phyloP scores from a whole-genome alignment of 1,139 yeast genomes.

The Suhomyces maxii region DNA sequence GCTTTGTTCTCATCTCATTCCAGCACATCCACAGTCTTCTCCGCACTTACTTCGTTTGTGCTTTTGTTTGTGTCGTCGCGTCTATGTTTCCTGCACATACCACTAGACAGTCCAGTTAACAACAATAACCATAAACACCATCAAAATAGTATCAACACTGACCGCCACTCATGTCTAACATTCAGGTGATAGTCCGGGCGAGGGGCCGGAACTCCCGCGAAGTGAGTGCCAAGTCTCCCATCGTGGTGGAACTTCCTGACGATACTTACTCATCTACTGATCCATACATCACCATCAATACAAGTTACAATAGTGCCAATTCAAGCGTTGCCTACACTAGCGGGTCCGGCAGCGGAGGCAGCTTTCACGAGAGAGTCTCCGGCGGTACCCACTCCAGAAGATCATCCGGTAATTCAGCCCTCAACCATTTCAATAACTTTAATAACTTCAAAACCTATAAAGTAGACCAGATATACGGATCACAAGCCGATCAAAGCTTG shows the following conservation, averaged over 20 bases:
- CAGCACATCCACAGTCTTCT: too few species aligned
- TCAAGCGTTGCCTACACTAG: background rate
- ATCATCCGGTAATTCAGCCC: slow-evolving; percentile 4
- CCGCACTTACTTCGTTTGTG: too few species aligned
- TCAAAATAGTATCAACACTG: background rate
- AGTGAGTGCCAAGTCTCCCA: slow-evolving; percentile 66
- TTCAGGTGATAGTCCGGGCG: slow-evolving; percentile 86
- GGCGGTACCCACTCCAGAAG: background rate
- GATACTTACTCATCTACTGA: slow-evolving; percentile 40
- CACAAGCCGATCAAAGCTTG: slow-evolving; percentile 62
- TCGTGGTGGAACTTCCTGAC: slow-evolving; percentile 63
- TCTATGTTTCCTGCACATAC: too few species aligned
- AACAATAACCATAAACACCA: background rate
- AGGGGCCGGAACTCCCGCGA: slow-evolving; percentile 79
- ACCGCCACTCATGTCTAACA: slow-evolving; percentile 40
- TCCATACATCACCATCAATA: slow-evolving; percentile 44
- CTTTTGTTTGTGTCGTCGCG: too few species aligned
- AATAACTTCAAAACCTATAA: slow-evolving; percentile 50
- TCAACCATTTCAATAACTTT: slow-evolving; percentile 8
- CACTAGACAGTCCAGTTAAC: background rate
- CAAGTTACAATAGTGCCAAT: slow-evolving; percentile 26
- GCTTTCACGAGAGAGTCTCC: slow-evolving; percentile 1
- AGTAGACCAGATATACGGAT: slow-evolving; percentile 76
- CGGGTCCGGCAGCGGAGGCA: background rate
- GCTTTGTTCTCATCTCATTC: too few species aligned